Conservation (phyloP, 1,284 basidiomycete genomes). For the Cerioporus squamosus region DNA sequence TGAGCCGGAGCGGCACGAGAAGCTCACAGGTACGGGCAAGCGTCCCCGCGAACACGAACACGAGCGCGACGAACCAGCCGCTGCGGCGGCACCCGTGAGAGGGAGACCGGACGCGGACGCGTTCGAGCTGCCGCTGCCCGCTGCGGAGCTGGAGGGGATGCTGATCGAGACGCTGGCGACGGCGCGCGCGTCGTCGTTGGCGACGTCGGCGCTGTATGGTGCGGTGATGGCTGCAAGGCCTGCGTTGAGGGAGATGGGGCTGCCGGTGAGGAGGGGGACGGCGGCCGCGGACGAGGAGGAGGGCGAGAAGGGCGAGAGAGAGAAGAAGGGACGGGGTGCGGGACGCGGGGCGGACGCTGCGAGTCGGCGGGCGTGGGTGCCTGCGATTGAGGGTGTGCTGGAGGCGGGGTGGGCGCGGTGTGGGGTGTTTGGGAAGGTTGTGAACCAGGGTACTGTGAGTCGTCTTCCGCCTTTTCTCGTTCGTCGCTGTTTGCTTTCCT, state of each 20-base stretch:
- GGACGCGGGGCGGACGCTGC: slow-evolving; percentile 16
- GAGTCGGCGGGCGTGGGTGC: slow-evolving; percentile 47
- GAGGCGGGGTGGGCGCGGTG: slow-evolving; percentile 50
- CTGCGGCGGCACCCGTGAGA: too few species aligned
- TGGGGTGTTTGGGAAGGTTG: slow-evolving; percentile 74
- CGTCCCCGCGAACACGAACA: not conserved
- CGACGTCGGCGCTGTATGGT: slow-evolving; percentile 57
- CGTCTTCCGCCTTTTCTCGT: not conserved
- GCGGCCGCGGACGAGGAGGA: not conserved
- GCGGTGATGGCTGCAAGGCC: slow-evolving; percentile 58
- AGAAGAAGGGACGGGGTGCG: not conserved
- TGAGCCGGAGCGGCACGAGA: not conserved
- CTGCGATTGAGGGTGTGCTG: slow-evolving; percentile 53
- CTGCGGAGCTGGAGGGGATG: slow-evolving; percentile 49
- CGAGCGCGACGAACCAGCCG: not conserved
- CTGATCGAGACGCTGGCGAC: slow-evolving; percentile 75
- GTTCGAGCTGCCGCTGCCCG: slow-evolving; percentile 28
- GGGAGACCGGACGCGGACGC: not conserved
- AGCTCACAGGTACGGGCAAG: not conserved
- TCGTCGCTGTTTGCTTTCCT: not conserved
- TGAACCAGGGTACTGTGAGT: slow-evolving; percentile 60
- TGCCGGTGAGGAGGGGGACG: slow-evolving; percentile 1
- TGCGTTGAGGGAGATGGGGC: slow-evolving; percentile 37
- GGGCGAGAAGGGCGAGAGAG: slow-evolving; percentile 8
- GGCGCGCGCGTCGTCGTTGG: slow-evolving; percentile 69